A percentile compares a stretch with the other conserved stretches of the same genome.
phyloP scores from a whole-genome alignment of 441 rosid genomes.

The Populus hybrid region DNA sequence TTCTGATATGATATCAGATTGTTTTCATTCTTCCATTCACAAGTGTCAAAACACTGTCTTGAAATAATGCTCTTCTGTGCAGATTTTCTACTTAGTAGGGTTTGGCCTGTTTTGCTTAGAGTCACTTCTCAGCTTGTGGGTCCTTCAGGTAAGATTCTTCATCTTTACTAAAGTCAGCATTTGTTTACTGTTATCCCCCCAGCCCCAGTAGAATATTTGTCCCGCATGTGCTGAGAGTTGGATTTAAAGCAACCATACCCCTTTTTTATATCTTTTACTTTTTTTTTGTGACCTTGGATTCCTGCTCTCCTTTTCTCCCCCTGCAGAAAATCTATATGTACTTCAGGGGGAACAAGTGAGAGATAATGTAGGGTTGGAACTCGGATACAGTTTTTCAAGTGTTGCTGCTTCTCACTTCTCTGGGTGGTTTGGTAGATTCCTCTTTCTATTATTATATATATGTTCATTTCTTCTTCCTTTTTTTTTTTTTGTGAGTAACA shows the following conservation, averaged over 20 bases:
- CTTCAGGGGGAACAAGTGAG: slow-evolving; percentile 79
- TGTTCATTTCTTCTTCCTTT: slow-evolving; percentile 10
- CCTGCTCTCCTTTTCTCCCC: background rate
- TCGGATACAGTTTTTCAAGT: slow-evolving; percentile 8
- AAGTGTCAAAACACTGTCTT: background rate
- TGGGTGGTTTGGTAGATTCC: slow-evolving; percentile 22
- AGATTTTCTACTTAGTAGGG: slow-evolving; percentile 87
- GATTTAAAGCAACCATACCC: background rate
- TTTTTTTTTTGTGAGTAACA: background rate
- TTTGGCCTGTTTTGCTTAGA: slow-evolving; percentile 84
- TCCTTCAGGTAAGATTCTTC: slow-evolving; percentile 67
- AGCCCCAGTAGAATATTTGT: background rate
- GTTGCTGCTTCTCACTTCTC: slow-evolving; percentile 1
- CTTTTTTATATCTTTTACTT: background rate
- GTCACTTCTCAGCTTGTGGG: slow-evolving; percentile 85
- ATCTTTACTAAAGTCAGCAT: background rate
- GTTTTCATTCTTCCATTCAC: background rate
- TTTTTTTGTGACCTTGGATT: background rate
- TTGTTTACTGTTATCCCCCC: background rate
- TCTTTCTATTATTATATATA: slow-evolving; percentile 2
- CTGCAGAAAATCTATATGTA: slow-evolving; percentile 82
- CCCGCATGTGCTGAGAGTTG: background rate
- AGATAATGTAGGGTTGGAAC: slow-evolving; percentile 1
- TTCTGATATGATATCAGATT: background rate
- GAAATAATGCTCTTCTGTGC: slow-evolving; percentile 26